Evolutionary conservation across 2,329 filamentous ascomycete species (phyloP).

Genomic region (Byssothecium circinans): DNA sequence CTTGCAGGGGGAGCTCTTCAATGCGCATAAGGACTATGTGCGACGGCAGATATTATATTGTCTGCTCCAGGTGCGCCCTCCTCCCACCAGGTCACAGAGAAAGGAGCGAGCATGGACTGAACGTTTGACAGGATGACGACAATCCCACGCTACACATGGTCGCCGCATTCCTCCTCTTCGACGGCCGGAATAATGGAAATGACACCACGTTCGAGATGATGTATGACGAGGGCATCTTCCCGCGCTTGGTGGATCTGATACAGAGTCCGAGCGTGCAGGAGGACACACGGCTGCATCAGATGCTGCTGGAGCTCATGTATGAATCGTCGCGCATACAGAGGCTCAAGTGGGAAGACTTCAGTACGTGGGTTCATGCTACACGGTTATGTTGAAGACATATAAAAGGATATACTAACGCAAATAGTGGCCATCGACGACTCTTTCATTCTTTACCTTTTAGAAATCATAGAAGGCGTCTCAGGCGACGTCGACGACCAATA

Average conservation of each 20-base stretch:
- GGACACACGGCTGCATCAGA: conserved; percentile 72
- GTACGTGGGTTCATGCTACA: conserved; percentile 50
- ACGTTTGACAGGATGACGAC: conserved; percentile 74
- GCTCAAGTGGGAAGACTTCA: conserved; percentile 74
- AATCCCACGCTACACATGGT: conserved; percentile 77
- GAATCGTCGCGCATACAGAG: conserved; percentile 95
- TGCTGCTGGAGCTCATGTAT: conserved; percentile 86
- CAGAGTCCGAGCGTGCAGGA: conserved; percentile 62
- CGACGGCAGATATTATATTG: conserved; percentile 91
- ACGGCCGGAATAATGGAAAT: conserved; percentile 75
- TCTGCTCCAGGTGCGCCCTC: conserved; percentile 63
- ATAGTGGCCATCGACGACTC: conserved; percentile 66
- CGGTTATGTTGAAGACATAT: not conserved
- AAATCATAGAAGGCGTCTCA: conserved; percentile 83
- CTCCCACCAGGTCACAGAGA: not conserved
- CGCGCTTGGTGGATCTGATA: conserved; percentile 80
- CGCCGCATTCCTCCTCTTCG: conserved; percentile 80
- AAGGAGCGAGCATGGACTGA: conserved; percentile 16
- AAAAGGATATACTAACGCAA: conserved; percentile 11
- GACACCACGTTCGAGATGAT: conserved; percentile 82
- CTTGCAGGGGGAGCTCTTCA: conserved; percentile 74
- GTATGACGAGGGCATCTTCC: conserved; percentile 82
- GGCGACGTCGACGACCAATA: conserved; percentile 90
- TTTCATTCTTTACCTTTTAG: conserved; percentile 82
- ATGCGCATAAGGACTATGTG: conserved; percentile 77